Evolutionary conservation across 108 stramenopile species (phyloP).

Genomic region (Schizochytrium sp.): DNA sequence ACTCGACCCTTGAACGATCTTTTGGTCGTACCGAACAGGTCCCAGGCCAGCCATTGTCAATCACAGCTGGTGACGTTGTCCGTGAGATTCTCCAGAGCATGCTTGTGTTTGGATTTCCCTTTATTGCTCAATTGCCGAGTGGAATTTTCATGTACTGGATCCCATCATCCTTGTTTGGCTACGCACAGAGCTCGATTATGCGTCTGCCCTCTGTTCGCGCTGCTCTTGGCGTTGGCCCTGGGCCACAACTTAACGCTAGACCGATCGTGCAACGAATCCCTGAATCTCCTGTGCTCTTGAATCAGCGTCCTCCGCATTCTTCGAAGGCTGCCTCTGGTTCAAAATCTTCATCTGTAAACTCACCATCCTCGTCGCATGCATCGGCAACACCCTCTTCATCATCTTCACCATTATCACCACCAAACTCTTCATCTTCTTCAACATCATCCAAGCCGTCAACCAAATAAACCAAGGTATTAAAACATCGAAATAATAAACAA

Average conservation of each 20-base stretch:
- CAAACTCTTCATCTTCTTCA: background rate
- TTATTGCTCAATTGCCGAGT: slow-evolving; percentile 26
- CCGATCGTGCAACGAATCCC: slow-evolving; percentile 4
- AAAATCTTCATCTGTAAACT: background rate
- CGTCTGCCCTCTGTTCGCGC: slow-evolving; percentile 5
- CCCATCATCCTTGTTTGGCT: slow-evolving; percentile 10
- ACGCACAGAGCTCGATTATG: background rate
- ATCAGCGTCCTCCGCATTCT: background rate
- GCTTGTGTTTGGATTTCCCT: slow-evolving; percentile 40
- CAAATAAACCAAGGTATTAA: background rate
- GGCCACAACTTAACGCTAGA: background rate
- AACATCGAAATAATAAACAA: too few species aligned
- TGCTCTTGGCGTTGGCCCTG: background rate
- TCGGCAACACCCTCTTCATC: background rate
- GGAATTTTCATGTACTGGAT: slow-evolving; percentile 57
- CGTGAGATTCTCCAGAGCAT: slow-evolving; percentile 38
- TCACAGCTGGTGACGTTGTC: slow-evolving; percentile 3
- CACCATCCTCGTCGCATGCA: background rate
- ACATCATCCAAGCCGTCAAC: background rate
- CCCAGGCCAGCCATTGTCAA: background rate
- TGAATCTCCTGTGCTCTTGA: background rate
- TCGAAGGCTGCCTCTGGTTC: background rate
- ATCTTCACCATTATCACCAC: background rate
- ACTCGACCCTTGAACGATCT: slow-evolving; percentile 47
- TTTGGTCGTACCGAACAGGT: slow-evolving; percentile 55